Evolutionary conservation across 2,329 filamentous ascomycete species (phyloP).

Genomic region (Aspergillus ibericus): DNA sequence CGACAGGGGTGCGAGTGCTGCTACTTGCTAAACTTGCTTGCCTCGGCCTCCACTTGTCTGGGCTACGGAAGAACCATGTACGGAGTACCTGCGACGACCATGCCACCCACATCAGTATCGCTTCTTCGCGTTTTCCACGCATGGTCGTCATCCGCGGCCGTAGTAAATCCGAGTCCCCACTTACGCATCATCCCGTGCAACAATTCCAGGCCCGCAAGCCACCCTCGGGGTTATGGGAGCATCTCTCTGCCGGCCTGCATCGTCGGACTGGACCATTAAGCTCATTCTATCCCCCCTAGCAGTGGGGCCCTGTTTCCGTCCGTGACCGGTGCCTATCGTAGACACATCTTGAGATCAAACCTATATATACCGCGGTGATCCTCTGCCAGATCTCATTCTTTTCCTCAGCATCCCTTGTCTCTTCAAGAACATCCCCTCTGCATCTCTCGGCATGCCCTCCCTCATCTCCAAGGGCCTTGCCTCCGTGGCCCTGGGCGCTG

Average conservation of each 20-base stretch:
- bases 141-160: not conserved
- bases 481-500: conserved; percentile 5
- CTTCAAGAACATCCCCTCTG: not conserved
- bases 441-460: not conserved
- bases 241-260: not conserved
- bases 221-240: not conserved
- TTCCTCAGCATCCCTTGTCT: not conserved
- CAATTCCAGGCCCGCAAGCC: not conserved
- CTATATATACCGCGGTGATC: not conserved
- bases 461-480: conserved; percentile 7
- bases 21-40: no score
- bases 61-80: not conserved
- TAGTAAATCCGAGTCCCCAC: not conserved
- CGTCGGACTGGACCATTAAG: not conserved
- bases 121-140: not conserved
- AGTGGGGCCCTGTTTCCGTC: not conserved
- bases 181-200: not conserved
- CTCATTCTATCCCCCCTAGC: not conserved
- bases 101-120: not conserved
- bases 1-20: not conserved
- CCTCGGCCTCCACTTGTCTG: not conserved
- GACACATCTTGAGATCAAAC: not conserved
- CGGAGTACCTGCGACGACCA: not conserved
- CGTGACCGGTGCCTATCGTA: not conserved
- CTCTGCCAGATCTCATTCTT: not conserved